phyloP scores from a whole-genome alignment of 1,284 basidiomycete genomes.

The Leccinum olivaceoglutinosum region DNA sequence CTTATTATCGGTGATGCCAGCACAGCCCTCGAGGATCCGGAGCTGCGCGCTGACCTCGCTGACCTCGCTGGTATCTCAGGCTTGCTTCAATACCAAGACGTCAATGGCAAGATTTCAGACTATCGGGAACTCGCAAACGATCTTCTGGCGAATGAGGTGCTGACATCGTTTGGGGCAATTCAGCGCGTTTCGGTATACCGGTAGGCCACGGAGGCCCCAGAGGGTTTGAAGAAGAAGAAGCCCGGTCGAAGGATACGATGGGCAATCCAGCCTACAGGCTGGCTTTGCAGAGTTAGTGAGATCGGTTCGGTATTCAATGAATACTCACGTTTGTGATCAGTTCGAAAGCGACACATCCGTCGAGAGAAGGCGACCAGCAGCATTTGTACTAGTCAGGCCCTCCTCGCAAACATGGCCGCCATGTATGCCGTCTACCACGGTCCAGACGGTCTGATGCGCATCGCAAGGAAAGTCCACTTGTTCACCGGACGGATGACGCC shows the following conservation, averaged over 20 bases:
- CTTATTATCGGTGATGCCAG: conserved; percentile 64
- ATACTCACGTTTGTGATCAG: conserved; percentile 35
- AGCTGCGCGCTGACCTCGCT: conserved; percentile 47
- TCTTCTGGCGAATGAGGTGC: conserved; percentile 96
- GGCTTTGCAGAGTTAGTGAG: conserved; percentile 83
- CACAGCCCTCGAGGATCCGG: conserved; percentile 48
- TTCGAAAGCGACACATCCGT: conserved; percentile 94
- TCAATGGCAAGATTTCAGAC: conserved; percentile 82
- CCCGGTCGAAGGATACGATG: conserved; percentile 84
- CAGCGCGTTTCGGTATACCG: conserved; percentile 92
- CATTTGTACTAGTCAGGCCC: conserved; percentile 89
- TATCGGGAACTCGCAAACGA: conserved; percentile 74
- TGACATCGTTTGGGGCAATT: conserved; percentile 93
- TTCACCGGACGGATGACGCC: conserved; percentile 43
- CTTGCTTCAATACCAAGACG: conserved; percentile 88
- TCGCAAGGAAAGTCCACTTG: conserved; percentile 89
- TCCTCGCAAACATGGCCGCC: conserved; percentile 94
- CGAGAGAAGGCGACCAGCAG: conserved; percentile 95
- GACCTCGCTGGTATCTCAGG: conserved; percentile 48
- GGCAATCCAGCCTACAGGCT: conserved; percentile 90
- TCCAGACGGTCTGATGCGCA: conserved; percentile 79
- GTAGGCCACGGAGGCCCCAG: conserved; percentile 88
- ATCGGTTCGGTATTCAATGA: not conserved
- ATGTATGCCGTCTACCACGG: conserved; percentile 99
- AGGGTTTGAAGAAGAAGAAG: conserved; percentile 94